Base-by-base conservation (phyloP, 2,329 filamentous ascomycete species). In the Aureobasidium mangrovei region DNA sequence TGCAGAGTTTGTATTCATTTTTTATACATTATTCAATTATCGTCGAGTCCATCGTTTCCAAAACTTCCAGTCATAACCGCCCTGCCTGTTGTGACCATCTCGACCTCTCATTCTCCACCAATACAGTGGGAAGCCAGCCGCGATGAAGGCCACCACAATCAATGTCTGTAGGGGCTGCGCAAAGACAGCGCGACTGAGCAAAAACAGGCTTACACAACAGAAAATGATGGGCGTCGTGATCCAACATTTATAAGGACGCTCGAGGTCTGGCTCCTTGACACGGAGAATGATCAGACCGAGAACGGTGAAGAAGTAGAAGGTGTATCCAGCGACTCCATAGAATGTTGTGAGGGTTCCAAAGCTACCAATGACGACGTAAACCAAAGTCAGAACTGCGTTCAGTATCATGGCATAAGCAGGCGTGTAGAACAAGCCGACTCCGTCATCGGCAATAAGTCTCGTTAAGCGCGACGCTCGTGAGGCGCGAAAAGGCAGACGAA, bases 141-240 rank as follows among this genome's bases (percentile, higher is more conserved):
- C 75, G 57, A 96, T 87, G 64, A 97, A 98, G 0, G 75, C 84
- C 4, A 96, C 75, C 6, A 98, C 93, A 26, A 91, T 81, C 27
- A 95, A 67, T 0, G 91, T 95, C 76, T 98, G 91, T 49, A 95
- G 63, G 4, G 93, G 93, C 70, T 95, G 85, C 10, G 90, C 86
- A 66, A 98, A 93, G 10, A 97, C 83, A 3, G 91, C 90, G 48
- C 93, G 78, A 65, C 84, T 91, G 40, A 98, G 79, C 60, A 98
- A 70, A 67, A 98, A 98, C 60, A 98, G 70, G 67, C 88, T 95
- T 38, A 98, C 93, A 66, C 93, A 98, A 78, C 93, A 98, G 69
- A 98, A 98, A 55, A 96, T 91, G 60, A 98, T 91, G 8, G 93
- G 93, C 2, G 93, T 98, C 0, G 85, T 86, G 65, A 98, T 95